phyloP scores from a whole-genome alignment of 2,329 filamentous ascomycete species.

The Aureobasidium sp. region DNA sequence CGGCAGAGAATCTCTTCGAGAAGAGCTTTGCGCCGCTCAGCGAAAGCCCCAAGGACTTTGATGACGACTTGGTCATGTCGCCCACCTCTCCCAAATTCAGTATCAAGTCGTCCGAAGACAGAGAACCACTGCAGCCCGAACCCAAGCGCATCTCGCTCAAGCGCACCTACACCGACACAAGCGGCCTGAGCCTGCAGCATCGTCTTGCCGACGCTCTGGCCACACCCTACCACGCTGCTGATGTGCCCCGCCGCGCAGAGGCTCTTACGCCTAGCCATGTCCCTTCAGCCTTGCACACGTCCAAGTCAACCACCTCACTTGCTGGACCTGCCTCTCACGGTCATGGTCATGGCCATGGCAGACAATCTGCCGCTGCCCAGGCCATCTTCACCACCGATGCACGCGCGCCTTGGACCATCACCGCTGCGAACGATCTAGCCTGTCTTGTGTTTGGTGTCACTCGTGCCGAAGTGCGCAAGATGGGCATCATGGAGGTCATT shows the following conservation, averaged over 20 bases:
- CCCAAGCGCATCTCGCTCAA: constrained; percentile 48
- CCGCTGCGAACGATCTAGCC: constrained; percentile 91
- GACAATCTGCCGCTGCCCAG: constrained; percentile 86
- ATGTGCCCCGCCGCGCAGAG: constrained; percentile 30
- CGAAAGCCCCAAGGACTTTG: constrained; percentile 33
- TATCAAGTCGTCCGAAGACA: background rate
- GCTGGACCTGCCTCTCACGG: constrained; percentile 28
- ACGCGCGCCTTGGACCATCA: constrained; percentile 86
- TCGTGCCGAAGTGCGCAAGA: constrained; percentile 86
- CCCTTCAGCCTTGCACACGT: constrained; percentile 27
- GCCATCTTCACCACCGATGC: constrained; percentile 97
- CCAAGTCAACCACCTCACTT: constrained; percentile 28
- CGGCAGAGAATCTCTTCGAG: constrained; percentile 77
- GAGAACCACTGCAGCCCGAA: background rate
- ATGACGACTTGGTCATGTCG: background rate
- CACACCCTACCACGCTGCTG: constrained; percentile 63
- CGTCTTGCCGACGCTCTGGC: constrained; percentile 80
- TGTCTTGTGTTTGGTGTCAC: constrained; percentile 99
- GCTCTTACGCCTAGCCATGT: constrained; percentile 18
- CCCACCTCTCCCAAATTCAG: background rate
- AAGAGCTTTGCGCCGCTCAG: constrained; percentile 58
- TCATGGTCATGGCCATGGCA: constrained; percentile 69
- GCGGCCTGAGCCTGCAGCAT: constrained; percentile 66
- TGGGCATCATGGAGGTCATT: constrained; percentile 93
- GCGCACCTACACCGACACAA: constrained; percentile 80